These are phyloP conservation scores for Diaporthe capsici DNA, from an alignment of 2,329 filamentous ascomycete species.

Conservation along the genomic window DNA sequence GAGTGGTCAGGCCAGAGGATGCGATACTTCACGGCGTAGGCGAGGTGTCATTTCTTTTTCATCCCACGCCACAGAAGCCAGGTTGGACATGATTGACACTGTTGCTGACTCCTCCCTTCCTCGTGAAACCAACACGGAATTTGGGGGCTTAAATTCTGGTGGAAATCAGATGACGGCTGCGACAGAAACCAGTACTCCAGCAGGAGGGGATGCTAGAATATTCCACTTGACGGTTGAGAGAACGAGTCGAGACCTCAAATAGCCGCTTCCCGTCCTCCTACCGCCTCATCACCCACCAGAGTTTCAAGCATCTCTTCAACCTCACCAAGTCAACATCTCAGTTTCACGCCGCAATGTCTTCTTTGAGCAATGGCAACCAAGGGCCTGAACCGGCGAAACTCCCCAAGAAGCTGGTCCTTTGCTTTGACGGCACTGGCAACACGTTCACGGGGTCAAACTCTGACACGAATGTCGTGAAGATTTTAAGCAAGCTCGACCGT, in stretches of 20 bases:
- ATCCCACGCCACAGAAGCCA: background rate
- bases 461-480: conserved; percentile 69
- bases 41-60: background rate
- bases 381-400: background rate
- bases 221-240: background rate
- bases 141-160: background rate
- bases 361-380: background rate
- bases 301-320: background rate
- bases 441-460: conserved; percentile 60
- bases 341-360: background rate
- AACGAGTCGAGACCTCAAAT: background rate
- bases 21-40: background rate
- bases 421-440: conserved; percentile 65
- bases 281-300: background rate
- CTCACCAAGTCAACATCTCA: background rate
- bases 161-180: background rate
- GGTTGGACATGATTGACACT: background rate
- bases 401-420: conserved; percentile 60
- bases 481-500: conserved; percentile 62
- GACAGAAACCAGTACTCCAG: background rate
- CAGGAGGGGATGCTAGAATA: background rate
- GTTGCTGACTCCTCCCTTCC: background rate
- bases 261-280: background rate
- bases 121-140: background rate
- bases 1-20: background rate